Evolutionary conservation across 1,139 yeast species (phyloP), one percentile per base, ranked within the genome.

Genomic region (Petasospora fabianii): DNA sequence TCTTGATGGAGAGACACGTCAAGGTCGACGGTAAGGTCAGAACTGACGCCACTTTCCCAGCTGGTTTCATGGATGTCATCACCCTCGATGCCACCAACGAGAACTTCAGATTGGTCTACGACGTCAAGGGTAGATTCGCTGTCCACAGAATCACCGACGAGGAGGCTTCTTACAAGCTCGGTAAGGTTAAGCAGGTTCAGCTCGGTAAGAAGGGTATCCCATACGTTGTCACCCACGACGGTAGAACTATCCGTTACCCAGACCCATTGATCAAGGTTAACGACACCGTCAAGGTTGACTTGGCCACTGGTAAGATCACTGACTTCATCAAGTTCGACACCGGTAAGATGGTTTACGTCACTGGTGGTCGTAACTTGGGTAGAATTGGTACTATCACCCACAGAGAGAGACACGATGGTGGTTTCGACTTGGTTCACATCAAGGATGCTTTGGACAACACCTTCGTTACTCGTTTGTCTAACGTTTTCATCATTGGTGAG

Each of bases 301-400:
- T 90, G 67, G 95, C 92, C 60, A 73, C 96, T 58, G 97, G 97
- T 71, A 90, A 90, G 80, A 82, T 87, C 67, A 71, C 84, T 52
- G 95, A 87, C 60, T 86, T 73, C 76, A 80, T 90, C 76, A 86
- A 87, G 76, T 90, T 90, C 68, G 97, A 87, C 70, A 79, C 92
- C 62, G 97, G 97, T 72, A 86, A 80, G 73, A 77, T 87, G 68
- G 96, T 84, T 58, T 90, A 88, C 94, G 94, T 85, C 69, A 90
- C 97, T 58, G 97, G 97, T 77, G 97, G 97, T 77, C 92, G 96
- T 76, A 88, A 87, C 84, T 82, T 90, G 95, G 98, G 98, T 70
- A 85, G 98, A 76, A 90, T 88, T 68, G 98, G 98, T 84, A 88
- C 86, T 60, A 88, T 90, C 69, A 78, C 84, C 61, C 96, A 90